Evolutionary conservation across 2,329 filamentous ascomycete genomes (phyloP).

Genomic region (Rhinocladiella similis): DNA sequence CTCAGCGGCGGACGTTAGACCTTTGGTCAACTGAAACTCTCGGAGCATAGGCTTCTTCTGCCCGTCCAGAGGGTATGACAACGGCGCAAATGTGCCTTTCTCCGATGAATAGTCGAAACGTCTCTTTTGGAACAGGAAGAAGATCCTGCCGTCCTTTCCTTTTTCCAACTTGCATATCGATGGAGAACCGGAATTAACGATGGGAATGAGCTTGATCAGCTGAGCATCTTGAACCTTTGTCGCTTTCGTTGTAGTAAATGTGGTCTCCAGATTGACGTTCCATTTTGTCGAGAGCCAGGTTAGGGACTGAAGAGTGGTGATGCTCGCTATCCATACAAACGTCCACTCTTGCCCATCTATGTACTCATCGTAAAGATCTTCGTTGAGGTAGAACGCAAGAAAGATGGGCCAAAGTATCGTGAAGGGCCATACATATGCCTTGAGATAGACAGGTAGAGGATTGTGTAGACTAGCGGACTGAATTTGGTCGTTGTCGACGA

Average conservation of each 20-base stretch:
- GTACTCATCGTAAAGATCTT: conserved; percentile 83
- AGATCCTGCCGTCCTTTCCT: conserved; percentile 73
- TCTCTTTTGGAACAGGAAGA: conserved; percentile 97
- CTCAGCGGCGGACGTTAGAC: conserved; percentile 72
- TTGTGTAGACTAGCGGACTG: conserved; percentile 83
- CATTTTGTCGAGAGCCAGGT: conserved; percentile 96
- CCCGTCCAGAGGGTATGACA: conserved; percentile 79
- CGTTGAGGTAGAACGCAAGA: conserved; percentile 79
- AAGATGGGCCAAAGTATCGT: conserved; percentile 89
- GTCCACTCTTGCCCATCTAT: conserved; percentile 97
- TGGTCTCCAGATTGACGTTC: conserved; percentile 82
- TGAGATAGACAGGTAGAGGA: conserved; percentile 75
- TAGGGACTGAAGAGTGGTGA: conserved; percentile 83
- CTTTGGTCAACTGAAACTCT: conserved; percentile 76
- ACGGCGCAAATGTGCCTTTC: conserved; percentile 73
- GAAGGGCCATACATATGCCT: conserved; percentile 93
- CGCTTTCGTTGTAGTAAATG: conserved; percentile 76
- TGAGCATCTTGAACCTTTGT: conserved; percentile 70
- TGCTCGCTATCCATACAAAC: conserved; percentile 87
- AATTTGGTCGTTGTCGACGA: conserved; percentile 92
- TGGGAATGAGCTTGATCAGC: conserved; percentile 89
- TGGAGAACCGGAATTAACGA: conserved; percentile 82
- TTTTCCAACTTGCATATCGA: conserved; percentile 82
- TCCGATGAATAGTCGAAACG: conserved; percentile 82
- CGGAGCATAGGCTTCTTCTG: conserved; percentile 79